These are phyloP conservation scores for Kickxella alabastrina DNA, from an alignment of 192 early-diverging fungal genomes.

Conservation along the genomic window DNA sequence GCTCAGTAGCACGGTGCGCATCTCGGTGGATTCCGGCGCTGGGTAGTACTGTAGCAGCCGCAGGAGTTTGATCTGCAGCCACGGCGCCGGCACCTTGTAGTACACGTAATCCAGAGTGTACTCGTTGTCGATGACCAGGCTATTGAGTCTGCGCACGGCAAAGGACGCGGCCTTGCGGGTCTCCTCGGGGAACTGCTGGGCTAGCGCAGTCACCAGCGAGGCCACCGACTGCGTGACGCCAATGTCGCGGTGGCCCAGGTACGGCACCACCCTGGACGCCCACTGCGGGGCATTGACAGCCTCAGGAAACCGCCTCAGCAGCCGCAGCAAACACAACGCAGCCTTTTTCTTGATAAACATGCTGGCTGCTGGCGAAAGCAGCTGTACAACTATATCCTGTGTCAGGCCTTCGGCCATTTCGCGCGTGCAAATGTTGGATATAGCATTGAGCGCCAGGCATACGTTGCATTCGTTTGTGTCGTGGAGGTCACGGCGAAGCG, in stretches of 20 bases:
- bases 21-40: slow-evolving; percentile 64
- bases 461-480: slow-evolving; percentile 77
- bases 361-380: slow-evolving; percentile 78
- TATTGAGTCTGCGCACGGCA: slow-evolving; percentile 75
- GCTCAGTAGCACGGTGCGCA: slow-evolving; percentile 62
- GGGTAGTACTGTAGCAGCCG: slow-evolving; percentile 95
- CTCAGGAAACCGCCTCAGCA: slow-evolving; percentile 88
- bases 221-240: slow-evolving; percentile 80
- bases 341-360: slow-evolving; percentile 98
- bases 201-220: slow-evolving; percentile 86
- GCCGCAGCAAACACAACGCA: slow-evolving; percentile 82
- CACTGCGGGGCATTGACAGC: slow-evolving; percentile 82
- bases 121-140: slow-evolving; percentile 83
- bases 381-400: slow-evolving; percentile 74
- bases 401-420: slow-evolving; percentile 89
- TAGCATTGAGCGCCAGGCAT: slow-evolving; percentile 91
- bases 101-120: slow-evolving; percentile 86
- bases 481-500: slow-evolving; percentile 87
- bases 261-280: slow-evolving; percentile 74
- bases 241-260: slow-evolving; percentile 87
- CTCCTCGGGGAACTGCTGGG: slow-evolving; percentile 83
- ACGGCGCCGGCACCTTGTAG: slow-evolving; percentile 97
- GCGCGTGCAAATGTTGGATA: slow-evolving; percentile 91
- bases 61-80: slow-evolving; percentile 96
- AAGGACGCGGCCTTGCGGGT: slow-evolving; percentile 68